phyloP scores from a whole-genome alignment of 495 filamentous ascomycete species.

The Rhypophila decipiens region DNA sequence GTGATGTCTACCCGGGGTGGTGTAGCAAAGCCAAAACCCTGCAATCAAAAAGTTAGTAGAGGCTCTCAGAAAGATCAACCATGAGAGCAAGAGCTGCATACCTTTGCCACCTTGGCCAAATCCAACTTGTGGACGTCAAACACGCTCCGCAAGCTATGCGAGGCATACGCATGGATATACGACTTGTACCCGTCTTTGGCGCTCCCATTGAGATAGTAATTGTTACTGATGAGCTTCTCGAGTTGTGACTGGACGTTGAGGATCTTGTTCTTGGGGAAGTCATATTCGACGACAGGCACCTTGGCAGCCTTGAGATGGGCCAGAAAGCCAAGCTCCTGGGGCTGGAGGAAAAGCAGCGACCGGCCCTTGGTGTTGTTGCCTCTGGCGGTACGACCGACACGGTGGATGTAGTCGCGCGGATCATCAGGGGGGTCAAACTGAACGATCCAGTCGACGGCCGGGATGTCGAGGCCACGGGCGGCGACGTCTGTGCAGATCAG shows the following conservation, averaged over 20 bases:
- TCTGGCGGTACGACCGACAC: slow-evolving; percentile 90
- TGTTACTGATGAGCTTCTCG: slow-evolving; percentile 86
- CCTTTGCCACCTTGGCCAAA: slow-evolving; percentile 83
- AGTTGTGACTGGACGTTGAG: slow-evolving; percentile 92
- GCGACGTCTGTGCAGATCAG: slow-evolving; percentile 96
- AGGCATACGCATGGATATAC: slow-evolving; percentile 92
- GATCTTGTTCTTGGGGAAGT: slow-evolving; percentile 88
- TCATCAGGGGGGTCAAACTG: slow-evolving; percentile 94
- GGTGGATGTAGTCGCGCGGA: slow-evolving; percentile 90
- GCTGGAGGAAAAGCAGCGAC: slow-evolving; percentile 86
- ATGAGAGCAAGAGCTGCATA: not conserved
- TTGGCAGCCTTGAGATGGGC: slow-evolving; percentile 85
- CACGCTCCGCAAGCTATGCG: slow-evolving; percentile 79
- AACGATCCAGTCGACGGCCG: slow-evolving; percentile 89
- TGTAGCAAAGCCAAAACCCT: slow-evolving; percentile 77
- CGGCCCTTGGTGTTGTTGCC: slow-evolving; percentile 77
- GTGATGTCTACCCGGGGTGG: slow-evolving; percentile 91
- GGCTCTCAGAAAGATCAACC: not conserved
- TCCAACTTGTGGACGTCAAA: slow-evolving; percentile 94
- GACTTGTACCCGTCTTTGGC: slow-evolving; percentile 65
- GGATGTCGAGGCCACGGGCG: slow-evolving; percentile 89
- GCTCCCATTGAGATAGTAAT: slow-evolving; percentile 92
- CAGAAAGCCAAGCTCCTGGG: slow-evolving; percentile 86
- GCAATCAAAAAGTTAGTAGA: slow-evolving; percentile 4
- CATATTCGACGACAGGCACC: slow-evolving; percentile 92